Evolutionary conservation across 1,284 basidiomycete species (phyloP), one percentile per base, ranked within the genome.

Genomic region (Trichosporon sp.): DNA sequence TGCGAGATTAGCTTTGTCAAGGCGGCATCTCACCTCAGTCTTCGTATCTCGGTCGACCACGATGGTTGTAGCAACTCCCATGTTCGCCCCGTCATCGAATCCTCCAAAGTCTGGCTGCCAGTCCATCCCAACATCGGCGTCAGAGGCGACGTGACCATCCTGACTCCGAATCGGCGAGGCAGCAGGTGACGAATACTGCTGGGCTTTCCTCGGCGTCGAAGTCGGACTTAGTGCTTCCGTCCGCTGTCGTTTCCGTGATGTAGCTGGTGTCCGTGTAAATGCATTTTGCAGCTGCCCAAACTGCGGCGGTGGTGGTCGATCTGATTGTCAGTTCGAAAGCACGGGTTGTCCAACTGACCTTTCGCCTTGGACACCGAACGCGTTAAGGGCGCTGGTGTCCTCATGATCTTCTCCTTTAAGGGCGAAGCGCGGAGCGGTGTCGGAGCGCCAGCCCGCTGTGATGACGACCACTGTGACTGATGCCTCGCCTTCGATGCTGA

Each of bases 251-350:
- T 75, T 77, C 23, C 73, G 52, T 9, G 59, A 37, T 2, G 71
- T 61, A 1, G 57, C 68, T 1, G 76, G 71, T 2, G 69, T 64
- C 7, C 63, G 66, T 14, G 60, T 62, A 59, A 78, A 78, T 1
- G 74, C 77, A 59, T 77, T 76, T 44, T 67, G 68, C 27, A 78
- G 65, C 10, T 64, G 59, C 1, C 69, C 69, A 58, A 78, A 78
- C 1, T 60, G 65, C 2, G 73, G 73, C 2, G 68, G 69, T 16
- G 69, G 66, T 14, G 68, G 40, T 4, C 62, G 61, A 13, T 19
- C 63, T 65, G 63, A 5, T 4, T 6, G 65, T 67, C 14, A 65
- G 61, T 27, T 13, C n/a, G 21, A 23, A 21, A 4, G 7, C 13
- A 7, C 19, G 16, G 4, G 7, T 13, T 2, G 16, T 11, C 10